A percentile compares a stretch with the other conserved stretches of the same genome.
These are phyloP conservation scores for Nematocida sp. DNA, from an alignment of 371 early-diverging fungal genomes.

Conservation along the genomic window DNA sequence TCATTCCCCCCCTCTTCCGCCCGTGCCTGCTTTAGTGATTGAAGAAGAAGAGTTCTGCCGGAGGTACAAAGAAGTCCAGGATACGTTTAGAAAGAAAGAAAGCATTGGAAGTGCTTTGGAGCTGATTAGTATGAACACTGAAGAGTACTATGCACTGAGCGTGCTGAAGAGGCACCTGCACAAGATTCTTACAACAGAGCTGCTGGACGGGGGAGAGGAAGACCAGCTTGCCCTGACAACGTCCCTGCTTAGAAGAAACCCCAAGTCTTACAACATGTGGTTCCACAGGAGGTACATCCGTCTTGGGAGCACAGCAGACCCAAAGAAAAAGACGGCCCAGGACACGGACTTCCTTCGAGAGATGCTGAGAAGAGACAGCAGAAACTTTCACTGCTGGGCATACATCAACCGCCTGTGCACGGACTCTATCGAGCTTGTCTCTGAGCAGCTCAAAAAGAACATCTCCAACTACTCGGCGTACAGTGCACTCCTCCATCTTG, in stretches of 20 bases:
- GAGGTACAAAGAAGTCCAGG: slow-evolving; percentile 4
- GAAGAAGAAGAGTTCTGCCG: slow-evolving; percentile 37
- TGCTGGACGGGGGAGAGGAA: not conserved
- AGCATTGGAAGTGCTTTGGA: not conserved
- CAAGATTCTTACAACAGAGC: not conserved
- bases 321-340: not conserved
- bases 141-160: slow-evolving; percentile 58
- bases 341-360: slow-evolving; percentile 1
- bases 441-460: slow-evolving; percentile 14
- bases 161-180: slow-evolving; percentile 42
- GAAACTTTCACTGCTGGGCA: slow-evolving; percentile 61
- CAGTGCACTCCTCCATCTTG: not conserved
- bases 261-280: slow-evolving; percentile 58
- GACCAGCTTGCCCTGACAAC: slow-evolving; percentile 46
- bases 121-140: slow-evolving; percentile 47
- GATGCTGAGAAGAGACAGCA: slow-evolving; percentile 38
- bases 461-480: slow-evolving; percentile 56
- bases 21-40: too few species aligned
- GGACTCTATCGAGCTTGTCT: not conserved
- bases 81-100: not conserved
- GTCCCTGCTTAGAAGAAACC: slow-evolving; percentile 49
- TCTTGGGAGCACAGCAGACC: not conserved
- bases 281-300: slow-evolving; percentile 45
- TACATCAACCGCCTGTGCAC: slow-evolving; percentile 30
- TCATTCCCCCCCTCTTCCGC: too few species aligned